A percentile compares a stretch with the other conserved stretches of the same genome.
These are phyloP conservation scores for Candida wancherniae DNA, from an alignment of 805 yeast species.

Conservation along the genomic window DNA sequence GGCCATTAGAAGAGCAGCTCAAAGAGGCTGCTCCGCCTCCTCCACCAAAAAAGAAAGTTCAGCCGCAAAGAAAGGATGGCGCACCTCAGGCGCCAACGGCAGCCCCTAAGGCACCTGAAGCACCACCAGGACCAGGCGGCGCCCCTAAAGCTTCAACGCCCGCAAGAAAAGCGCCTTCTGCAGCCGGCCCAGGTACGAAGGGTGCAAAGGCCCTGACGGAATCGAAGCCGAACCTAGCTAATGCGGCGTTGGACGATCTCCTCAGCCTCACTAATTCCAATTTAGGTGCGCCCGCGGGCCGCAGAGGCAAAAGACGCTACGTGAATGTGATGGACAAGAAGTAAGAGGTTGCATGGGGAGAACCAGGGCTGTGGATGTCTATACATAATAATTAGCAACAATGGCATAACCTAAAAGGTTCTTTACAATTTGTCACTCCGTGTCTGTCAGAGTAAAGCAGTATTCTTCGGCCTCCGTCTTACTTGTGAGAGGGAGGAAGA, in stretches of 20 bases:
- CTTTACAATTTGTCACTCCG: too few species aligned
- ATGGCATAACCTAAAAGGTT: too few species aligned
- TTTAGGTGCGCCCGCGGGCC: slow-evolving; percentile 10
- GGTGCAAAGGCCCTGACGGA: too few species aligned
- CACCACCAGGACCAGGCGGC: slow-evolving; percentile 13
- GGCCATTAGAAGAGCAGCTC: slow-evolving; percentile 60
- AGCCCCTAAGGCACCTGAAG: slow-evolving; percentile 8
- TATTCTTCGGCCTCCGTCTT: too few species aligned
- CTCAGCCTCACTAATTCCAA: slow-evolving; percentile 20
- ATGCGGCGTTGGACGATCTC: slow-evolving; percentile 39
- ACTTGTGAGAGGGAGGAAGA: too few species aligned
- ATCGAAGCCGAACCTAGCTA: slow-evolving; percentile 24
- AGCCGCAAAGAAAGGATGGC: slow-evolving; percentile 7
- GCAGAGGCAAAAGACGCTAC: slow-evolving; percentile 16
- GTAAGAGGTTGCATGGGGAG: neutral
- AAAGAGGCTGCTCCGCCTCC: slow-evolving; percentile 61
- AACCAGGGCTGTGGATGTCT: too few species aligned
- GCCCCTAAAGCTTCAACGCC: slow-evolving; percentile 65
- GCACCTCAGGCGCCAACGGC: slow-evolving; percentile 12
- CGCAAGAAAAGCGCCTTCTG: slow-evolving; percentile 28
- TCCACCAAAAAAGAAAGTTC: slow-evolving; percentile 44
- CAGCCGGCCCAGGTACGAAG: slow-evolving; percentile 7
- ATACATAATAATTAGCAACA: too few species aligned
- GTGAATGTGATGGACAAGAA: slow-evolving; percentile 16
- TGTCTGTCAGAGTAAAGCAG: too few species aligned